These are phyloP conservation scores for Verticillium longisporum DNA, from an alignment of 2,329 filamentous ascomycete species.

Conservation along the genomic window DNA sequence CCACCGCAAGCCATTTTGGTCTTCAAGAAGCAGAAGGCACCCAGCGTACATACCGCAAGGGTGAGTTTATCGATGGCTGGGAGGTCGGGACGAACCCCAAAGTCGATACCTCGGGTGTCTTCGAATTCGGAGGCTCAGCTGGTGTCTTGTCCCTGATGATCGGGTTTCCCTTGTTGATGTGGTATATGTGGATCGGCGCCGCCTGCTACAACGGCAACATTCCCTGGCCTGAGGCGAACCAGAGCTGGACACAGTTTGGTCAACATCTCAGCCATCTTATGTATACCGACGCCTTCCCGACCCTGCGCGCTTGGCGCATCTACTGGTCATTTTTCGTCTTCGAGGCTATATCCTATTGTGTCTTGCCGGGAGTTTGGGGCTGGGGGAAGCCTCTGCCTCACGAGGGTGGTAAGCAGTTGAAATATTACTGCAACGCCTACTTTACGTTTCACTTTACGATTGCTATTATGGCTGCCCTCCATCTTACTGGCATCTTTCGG, in stretches of 20 bases:
- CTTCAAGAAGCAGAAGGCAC: not conserved
- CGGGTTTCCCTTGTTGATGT: slow-evolving; percentile 79
- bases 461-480: slow-evolving; percentile 60
- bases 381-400: slow-evolving; percentile 85
- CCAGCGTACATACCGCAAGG: slow-evolving; percentile 9
- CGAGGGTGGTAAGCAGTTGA: slow-evolving; percentile 74
- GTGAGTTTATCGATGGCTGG: slow-evolving; percentile 47
- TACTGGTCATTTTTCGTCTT: slow-evolving; percentile 93
- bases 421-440: slow-evolving; percentile 91
- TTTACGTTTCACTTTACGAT: slow-evolving; percentile 85
- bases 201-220: slow-evolving; percentile 76
- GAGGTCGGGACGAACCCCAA: slow-evolving; percentile 52
- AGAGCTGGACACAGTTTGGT: slow-evolving; percentile 60
- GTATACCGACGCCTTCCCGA: slow-evolving; percentile 80
- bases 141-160: slow-evolving; percentile 77
- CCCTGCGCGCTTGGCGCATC: slow-evolving; percentile 75
- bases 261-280: slow-evolving; percentile 59
- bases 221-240: slow-evolving; percentile 54
- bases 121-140: slow-evolving; percentile 75
- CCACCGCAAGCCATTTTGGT: too few species aligned
- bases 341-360: slow-evolving; percentile 75
- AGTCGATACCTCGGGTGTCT: slow-evolving; percentile 54
- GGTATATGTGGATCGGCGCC: slow-evolving; percentile 91
- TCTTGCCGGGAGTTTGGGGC: slow-evolving; percentile 79
- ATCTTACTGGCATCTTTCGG: slow-evolving; percentile 78